Evolutionary conservation across 495 filamentous ascomycete species (phyloP).

Genomic region (Aspergillus kassunensis): DNA sequence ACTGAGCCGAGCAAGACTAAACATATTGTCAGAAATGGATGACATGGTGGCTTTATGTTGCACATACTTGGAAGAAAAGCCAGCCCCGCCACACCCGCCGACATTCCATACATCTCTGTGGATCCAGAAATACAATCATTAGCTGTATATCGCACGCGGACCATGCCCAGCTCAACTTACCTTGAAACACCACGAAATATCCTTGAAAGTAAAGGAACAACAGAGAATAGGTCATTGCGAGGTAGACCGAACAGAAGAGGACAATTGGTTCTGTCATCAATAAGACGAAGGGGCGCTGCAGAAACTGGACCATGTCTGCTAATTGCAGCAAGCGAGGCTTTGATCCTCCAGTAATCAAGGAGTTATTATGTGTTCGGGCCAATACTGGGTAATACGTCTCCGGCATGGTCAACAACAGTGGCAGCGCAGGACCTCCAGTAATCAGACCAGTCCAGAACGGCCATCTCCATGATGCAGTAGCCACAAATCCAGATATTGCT

Average conservation of each 20-base stretch:
- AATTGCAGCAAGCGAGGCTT: too few species aligned
- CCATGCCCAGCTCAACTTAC: background rate
- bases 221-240: conserved; percentile 56
- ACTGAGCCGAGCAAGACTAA: conserved; percentile 23
- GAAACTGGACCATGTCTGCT: too few species aligned
- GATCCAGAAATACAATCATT: too few species aligned
- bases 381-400: conserved; percentile 68
- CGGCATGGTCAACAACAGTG: conserved; percentile 43
- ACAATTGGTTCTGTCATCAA: conserved; percentile 43
- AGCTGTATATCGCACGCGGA: too few species aligned
- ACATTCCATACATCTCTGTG: conserved; percentile 48
- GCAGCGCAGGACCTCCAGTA: conserved; percentile 31
- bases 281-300: conserved; percentile 45
- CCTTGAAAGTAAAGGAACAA: conserved; percentile 60
- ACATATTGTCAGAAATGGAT: too few species aligned
- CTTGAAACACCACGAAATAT: conserved; percentile 56
- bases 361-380: conserved; percentile 34
- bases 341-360: too few species aligned
- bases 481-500: conserved; percentile 27
- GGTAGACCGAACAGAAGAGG: conserved; percentile 49
- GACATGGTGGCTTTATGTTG: too few species aligned
- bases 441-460: conserved; percentile 48
- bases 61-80: conserved; percentile 32
- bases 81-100: conserved; percentile 24
- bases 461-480: conserved; percentile 52